These are phyloP conservation scores for Angophora floribunda DNA, from an alignment of 345 rosid genomes.

Conservation along the genomic window DNA sequence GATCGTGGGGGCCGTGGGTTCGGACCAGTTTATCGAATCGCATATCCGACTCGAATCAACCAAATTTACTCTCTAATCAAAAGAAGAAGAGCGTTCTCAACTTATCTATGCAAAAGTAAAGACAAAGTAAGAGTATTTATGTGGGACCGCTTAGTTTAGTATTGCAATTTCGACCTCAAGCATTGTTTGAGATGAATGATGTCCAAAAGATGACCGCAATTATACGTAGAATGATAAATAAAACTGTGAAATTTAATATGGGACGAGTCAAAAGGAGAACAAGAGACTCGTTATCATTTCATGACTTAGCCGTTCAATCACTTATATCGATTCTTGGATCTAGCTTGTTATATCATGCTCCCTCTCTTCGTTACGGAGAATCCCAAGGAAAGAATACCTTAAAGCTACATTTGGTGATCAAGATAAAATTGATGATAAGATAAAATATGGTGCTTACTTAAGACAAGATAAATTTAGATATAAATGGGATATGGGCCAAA, in stretches of 20 bases:
- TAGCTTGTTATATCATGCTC: neutral
- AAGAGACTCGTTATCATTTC: neutral
- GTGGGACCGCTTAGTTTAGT: neutral
- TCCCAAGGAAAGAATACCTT: neutral
- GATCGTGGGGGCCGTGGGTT: neutral
- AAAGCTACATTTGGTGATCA: too few relatives aligned
- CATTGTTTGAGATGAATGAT: neutral
- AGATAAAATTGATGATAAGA: too few relatives aligned
- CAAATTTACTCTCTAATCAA: neutral
- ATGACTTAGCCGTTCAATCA: neutral
- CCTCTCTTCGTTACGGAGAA: neutral
- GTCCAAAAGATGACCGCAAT: neutral
- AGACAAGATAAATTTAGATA: too few relatives aligned
- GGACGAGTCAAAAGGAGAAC: neutral
- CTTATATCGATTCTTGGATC: neutral
- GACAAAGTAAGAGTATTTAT: neutral
- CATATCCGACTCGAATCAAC: neutral
- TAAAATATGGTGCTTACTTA: too few relatives aligned
- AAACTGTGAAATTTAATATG: rapidly evolving
- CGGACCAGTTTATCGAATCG: neutral
- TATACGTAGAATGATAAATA: neutral
- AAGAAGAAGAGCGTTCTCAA: neutral
- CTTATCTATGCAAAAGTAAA: neutral
- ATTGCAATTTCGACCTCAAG: neutral
- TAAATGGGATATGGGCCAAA: too few relatives aligned